Evolutionary conservation across 192 early-diverging fungal genomes (phyloP).

Genomic region (Ambispora gerdemannii): DNA sequence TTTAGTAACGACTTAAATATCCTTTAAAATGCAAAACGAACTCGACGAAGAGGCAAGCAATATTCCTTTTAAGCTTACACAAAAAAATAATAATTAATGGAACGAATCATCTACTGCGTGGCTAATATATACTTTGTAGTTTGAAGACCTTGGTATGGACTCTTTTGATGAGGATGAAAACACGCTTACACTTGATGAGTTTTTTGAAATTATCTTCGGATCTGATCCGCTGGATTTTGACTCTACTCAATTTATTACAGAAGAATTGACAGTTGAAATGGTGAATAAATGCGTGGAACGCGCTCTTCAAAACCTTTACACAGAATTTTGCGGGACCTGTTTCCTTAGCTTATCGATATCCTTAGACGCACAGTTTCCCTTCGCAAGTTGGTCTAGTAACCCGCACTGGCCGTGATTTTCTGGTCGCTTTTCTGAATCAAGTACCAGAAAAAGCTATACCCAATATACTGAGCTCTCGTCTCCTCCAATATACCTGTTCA

Average conservation of each 20-base stretch:
- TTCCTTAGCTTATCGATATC: constrained; percentile 2
- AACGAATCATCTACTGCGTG: too few species aligned
- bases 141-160: too few species aligned
- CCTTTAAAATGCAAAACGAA: too few species aligned
- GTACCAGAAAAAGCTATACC: background rate
- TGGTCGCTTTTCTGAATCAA: background rate
- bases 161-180: background rate
- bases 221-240: background rate
- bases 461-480: background rate
- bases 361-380: background rate
- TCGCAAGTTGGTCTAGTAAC: background rate
- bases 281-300: background rate
- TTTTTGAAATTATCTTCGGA: constrained; percentile 5
- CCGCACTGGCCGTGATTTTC: background rate
- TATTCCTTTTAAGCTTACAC: too few species aligned
- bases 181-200: background rate
- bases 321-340: constrained; percentile 8
- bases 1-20: too few species aligned
- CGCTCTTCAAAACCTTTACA: background rate
- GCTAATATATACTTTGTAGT: too few species aligned
- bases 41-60: too few species aligned
- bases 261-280: background rate
- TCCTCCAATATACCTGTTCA: constrained; percentile 12
- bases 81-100: too few species aligned
- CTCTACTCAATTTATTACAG: background rate